Conservation (phyloP, 441 rosid genomes). For the Mallotus japonicus region DNA sequence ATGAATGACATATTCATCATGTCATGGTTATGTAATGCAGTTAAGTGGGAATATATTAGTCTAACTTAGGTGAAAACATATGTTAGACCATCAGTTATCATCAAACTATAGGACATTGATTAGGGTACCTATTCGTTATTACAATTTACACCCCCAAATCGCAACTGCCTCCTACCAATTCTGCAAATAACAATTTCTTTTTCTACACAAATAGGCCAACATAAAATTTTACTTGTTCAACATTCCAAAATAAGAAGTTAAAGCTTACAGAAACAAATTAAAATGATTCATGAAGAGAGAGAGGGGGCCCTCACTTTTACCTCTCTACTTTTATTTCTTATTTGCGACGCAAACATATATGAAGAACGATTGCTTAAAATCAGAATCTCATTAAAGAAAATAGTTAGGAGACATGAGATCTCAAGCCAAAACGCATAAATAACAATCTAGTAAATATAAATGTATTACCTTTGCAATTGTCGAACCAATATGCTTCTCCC, state of each 20-base stretch:
- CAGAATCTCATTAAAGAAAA: conserved; percentile 7
- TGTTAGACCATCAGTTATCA: not conserved
- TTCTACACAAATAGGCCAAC: not conserved
- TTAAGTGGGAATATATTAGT: too few species aligned
- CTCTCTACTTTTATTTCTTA: too few species aligned
- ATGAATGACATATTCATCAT: too few species aligned
- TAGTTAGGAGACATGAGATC: not conserved
- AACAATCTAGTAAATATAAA: not conserved
- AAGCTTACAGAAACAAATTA: not conserved
- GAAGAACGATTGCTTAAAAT: not conserved
- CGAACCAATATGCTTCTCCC: conserved; percentile 90
- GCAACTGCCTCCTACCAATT: not conserved
- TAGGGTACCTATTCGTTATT: not conserved
- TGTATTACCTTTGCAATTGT: conserved; percentile 78
- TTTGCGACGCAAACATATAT: not conserved
- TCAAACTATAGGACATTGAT: not conserved
- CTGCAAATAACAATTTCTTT: not conserved
- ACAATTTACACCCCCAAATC: not conserved
- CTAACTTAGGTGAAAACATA: not conserved
- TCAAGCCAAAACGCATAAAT: not conserved
- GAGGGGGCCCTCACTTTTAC: too few species aligned
- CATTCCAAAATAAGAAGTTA: not conserved
- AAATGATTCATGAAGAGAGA: not conserved
- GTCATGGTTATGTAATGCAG: too few species aligned
- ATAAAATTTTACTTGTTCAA: not conserved